A percentile compares a stretch with the other conserved stretches of the same genome.
phyloP scores from a whole-genome alignment of 2,329 filamentous ascomycete species.

The Fusarium oligoseptatum region DNA sequence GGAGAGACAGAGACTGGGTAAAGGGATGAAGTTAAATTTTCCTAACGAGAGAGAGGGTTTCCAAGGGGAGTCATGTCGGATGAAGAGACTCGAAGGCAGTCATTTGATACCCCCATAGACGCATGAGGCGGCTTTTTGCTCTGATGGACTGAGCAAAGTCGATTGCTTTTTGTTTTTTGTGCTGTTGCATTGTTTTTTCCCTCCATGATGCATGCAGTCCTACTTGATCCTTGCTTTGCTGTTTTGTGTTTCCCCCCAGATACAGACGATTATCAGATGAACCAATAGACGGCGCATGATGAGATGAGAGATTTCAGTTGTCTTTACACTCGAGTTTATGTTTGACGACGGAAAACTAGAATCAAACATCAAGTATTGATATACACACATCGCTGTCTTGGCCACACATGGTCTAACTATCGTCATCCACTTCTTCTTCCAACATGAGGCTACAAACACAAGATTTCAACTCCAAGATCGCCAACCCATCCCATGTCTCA shows the following conservation, averaged over 20 bases:
- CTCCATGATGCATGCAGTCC: slow-evolving; percentile 9
- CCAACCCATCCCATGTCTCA: slow-evolving; percentile 36
- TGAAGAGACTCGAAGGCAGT: slow-evolving; percentile 44
- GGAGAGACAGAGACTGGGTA: not conserved
- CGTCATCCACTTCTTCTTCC: slow-evolving; percentile 14
- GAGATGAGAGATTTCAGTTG: not conserved
- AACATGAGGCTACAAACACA: slow-evolving; percentile 36
- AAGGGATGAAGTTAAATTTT: slow-evolving; percentile 24
- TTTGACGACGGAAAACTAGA: not conserved
- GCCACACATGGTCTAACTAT: slow-evolving; percentile 30
- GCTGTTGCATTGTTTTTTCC: slow-evolving; percentile 7
- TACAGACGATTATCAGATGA: slow-evolving; percentile 13
- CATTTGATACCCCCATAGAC: slow-evolving; percentile 52
- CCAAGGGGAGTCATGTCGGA: slow-evolving; percentile 42
- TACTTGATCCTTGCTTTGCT: slow-evolving; percentile 10
- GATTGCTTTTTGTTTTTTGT: slow-evolving; percentile 39
- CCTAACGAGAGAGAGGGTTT: slow-evolving; percentile 27
- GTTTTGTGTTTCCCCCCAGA: not conserved
- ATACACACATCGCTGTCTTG: slow-evolving; percentile 11
- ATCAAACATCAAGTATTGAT: slow-evolving; percentile 3
- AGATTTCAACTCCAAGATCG: slow-evolving; percentile 47
- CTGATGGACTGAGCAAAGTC: slow-evolving; percentile 31
- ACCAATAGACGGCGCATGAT: slow-evolving; percentile 23
- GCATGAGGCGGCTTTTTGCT: slow-evolving; percentile 48
- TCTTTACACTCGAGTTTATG: not conserved